Conservation (phyloP, 2,329 filamentous ascomycete genomes). For the Cladosporium oxysporum region DNA sequence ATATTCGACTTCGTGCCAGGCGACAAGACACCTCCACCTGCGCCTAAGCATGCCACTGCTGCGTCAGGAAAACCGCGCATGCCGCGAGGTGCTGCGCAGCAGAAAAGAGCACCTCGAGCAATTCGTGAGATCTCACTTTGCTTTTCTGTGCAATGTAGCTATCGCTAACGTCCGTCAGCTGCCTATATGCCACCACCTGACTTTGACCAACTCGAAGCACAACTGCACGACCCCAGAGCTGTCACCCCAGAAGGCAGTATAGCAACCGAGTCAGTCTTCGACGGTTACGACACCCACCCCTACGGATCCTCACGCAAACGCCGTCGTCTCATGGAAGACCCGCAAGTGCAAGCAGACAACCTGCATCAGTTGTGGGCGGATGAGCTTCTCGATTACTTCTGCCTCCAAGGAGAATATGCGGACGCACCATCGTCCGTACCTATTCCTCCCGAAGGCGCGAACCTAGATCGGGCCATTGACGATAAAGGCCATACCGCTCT, state of each 20-base stretch:
- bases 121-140: slow-evolving; percentile 1
- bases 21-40: slow-evolving; percentile 84
- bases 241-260: slow-evolving; percentile 86
- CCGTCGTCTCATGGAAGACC: slow-evolving; percentile 66
- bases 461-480: slow-evolving; percentile 90
- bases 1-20: slow-evolving; percentile 91
- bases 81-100: slow-evolving; percentile 51
- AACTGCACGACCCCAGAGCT: slow-evolving; percentile 50
- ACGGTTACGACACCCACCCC: slow-evolving; percentile 75
- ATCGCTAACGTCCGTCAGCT: neutral
- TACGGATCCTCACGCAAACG: slow-evolving; percentile 66
- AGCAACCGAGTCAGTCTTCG: slow-evolving; percentile 80
- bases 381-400: slow-evolving; percentile 92
- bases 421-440: slow-evolving; percentile 71
- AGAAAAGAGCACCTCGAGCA: slow-evolving; percentile 28
- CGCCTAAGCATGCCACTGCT: slow-evolving; percentile 79
- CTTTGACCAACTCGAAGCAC: slow-evolving; percentile 33
- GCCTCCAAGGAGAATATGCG: slow-evolving; percentile 55
- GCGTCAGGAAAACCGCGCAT: slow-evolving; percentile 76
- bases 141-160: neutral
- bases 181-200: slow-evolving; percentile 23
- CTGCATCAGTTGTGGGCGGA: slow-evolving; percentile 91
- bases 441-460: slow-evolving; percentile 80
- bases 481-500: slow-evolving; percentile 88
- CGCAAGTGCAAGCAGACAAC: slow-evolving; percentile 65